Evolutionary conservation across 148 eudicot genomes (phyloP).

Genomic region (Amaranthus cruentus): DNA sequence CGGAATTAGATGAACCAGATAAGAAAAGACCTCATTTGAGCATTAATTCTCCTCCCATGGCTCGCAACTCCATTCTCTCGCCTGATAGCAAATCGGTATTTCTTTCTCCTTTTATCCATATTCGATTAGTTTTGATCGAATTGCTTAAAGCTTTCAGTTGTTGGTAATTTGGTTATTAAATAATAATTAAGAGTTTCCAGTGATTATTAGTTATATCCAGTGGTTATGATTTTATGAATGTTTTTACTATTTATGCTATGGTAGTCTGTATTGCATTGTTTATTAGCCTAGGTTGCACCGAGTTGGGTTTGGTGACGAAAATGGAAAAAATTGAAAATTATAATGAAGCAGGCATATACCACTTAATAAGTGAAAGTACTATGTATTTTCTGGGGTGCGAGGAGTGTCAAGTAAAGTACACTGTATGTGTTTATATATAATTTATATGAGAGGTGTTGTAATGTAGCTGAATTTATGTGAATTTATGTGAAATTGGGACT

Average conservation of each 20-base stretch:
- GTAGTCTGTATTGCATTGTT: no score
- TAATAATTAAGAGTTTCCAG: background rate
- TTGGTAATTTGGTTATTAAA: background rate
- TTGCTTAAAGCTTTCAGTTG: background rate
- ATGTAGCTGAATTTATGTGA: background rate
- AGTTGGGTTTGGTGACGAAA: no score
- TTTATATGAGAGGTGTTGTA: no score
- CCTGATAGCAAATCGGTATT: slow-evolving; percentile 56
- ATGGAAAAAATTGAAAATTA: no score
- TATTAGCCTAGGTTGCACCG: no score
- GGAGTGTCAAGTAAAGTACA: no score
- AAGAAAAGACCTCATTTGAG: slow-evolving; percentile 63
- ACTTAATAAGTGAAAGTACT: no score
- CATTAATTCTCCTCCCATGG: slow-evolving; percentile 44
- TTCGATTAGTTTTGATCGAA: background rate
- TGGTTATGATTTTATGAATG: no score
- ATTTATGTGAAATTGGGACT: background rate
- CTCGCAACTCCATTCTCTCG: slow-evolving; percentile 59
- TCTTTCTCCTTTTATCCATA: background rate
- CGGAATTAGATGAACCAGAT: slow-evolving; percentile 50
- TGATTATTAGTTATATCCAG: background rate
- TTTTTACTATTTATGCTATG: no score
- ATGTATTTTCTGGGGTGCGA: no score
- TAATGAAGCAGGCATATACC: no score
- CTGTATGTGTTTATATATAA: no score